Base-by-base conservation (phyloP, 2,329 filamentous ascomycete genomes). In the Penicillium sp. region DNA sequence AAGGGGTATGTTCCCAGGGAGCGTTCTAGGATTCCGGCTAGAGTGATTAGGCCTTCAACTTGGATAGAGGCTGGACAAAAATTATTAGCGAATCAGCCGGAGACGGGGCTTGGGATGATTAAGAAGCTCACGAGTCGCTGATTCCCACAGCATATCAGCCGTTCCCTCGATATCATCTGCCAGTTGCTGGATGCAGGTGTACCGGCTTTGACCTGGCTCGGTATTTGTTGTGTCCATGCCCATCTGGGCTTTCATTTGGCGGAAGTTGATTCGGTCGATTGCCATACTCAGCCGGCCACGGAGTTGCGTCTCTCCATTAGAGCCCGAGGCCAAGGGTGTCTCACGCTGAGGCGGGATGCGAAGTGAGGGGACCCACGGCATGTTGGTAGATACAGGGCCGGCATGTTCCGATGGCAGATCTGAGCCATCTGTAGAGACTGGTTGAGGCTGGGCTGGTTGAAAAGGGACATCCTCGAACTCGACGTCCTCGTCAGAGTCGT, bases 101-200 rank as follows among this genome's bases (percentile, higher is more conserved):
- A 33, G 7, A 48, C 45, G n/a, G 14, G 6, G 10, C 7, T 30
- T 11, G 14, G 19, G 19, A 6, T n/a, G 14, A n/a, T 8, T n/a
- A 19, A n/a, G 16, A 19, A 48, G 82, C 91, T 74, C 82, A 93
- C 92, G 92, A 25, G 93, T 97, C 10, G 90, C 92, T 33, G 89
- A 92, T 25, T 92, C 84, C 94, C 94, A 98, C 5, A 97, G 78
- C 7, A 96, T 84, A 74, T 96, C 89, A 16, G 96, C 79, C 13
- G 97, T 74, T 6, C 83, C 82, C 58, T 93, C 90, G 0, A 96
- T 76, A 70, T 97, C 92, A 59, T 81, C 85, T 57, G 87, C 91
- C 4, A 92, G 84, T 70, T 93, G 89, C 53, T 80, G 82, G 73
- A 94, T 90, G 55, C 78, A 85, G 57, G 81, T 79, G 65, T 89